Conservation (phyloP, 257 asterid genomes). For the Nicotiana benthamiana region DNA sequence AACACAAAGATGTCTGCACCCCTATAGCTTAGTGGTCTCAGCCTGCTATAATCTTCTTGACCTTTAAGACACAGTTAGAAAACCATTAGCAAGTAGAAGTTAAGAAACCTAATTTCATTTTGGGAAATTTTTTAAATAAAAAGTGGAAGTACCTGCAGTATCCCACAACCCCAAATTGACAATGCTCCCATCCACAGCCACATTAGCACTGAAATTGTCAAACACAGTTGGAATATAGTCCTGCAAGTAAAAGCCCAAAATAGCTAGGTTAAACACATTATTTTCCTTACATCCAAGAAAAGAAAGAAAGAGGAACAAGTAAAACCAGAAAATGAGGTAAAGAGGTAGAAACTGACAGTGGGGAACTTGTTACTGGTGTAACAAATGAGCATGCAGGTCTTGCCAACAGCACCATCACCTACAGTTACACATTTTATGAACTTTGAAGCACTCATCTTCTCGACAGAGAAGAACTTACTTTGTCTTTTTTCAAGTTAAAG, state of each 20-base stretch:
- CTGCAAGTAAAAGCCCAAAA: background rate
- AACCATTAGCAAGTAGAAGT: background rate
- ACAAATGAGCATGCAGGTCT: constrained; percentile 97
- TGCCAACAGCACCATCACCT: constrained; percentile 98
- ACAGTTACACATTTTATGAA: constrained; percentile 95
- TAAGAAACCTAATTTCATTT: background rate
- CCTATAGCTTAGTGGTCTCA: constrained; percentile 74
- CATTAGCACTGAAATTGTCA: constrained; percentile 77
- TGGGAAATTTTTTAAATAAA: constrained; percentile 1
- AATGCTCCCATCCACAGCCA: constrained; percentile 59
- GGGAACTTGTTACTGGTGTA: constrained; percentile 96
- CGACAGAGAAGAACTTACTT: background rate
- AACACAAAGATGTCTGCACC: constrained; percentile 77
- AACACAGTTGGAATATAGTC: constrained; percentile 76
- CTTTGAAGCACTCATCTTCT: constrained; percentile 84
- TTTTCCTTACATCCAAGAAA: too few species aligned
- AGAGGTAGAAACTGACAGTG: constrained; percentile 43
- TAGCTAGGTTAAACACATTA: background rate
- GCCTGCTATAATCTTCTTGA: constrained; percentile 71
- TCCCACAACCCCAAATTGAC: constrained; percentile 82
- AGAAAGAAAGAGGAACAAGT: background rate
- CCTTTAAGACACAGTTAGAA: constrained; percentile 29
- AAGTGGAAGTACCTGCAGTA: constrained; percentile 58
- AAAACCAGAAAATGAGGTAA: background rate
- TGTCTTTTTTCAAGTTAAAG: constrained; percentile 4